Evolutionary conservation across 2,329 filamentous ascomycete genomes (phyloP).

Genomic region (Clonostachys solani): DNA sequence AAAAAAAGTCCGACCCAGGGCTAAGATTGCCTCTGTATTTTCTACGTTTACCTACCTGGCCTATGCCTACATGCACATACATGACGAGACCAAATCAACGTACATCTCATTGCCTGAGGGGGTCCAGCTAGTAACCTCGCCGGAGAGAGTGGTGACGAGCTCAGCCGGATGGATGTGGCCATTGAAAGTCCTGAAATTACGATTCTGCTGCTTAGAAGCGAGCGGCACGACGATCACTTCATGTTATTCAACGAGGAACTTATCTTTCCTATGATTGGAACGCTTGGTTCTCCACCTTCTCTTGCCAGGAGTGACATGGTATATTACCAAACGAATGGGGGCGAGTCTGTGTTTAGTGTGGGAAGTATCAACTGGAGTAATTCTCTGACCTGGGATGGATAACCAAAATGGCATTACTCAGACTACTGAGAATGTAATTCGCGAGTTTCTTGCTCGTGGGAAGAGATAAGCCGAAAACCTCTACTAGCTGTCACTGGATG

Average conservation of each 20-base stretch:
- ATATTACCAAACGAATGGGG: slow-evolving; percentile 13
- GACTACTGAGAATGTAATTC: slow-evolving; percentile 14
- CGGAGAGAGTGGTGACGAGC: slow-evolving; percentile 25
- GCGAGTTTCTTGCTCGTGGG: slow-evolving; percentile 5
- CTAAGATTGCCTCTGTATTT: slow-evolving; percentile 18
- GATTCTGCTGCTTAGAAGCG: slow-evolving; percentile 16
- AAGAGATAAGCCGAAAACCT: no score
- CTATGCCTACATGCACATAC: slow-evolving; percentile 30
- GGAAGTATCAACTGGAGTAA: slow-evolving; percentile 19
- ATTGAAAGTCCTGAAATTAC: slow-evolving; percentile 20
- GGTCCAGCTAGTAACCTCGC: slow-evolving; percentile 10
- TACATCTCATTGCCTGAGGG: slow-evolving; percentile 13
- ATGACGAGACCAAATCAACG: slow-evolving; percentile 17
- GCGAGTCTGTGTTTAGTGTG: slow-evolving; percentile 16
- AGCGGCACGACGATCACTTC: slow-evolving; percentile 12
- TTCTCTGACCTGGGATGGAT: slow-evolving; percentile 13
- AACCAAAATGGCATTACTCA: slow-evolving; percentile 16
- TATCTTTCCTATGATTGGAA: slow-evolving; percentile 14
- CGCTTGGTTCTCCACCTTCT: slow-evolving; percentile 10
- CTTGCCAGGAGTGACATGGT: slow-evolving; percentile 13
- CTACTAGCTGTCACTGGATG: no score
- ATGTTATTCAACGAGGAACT: slow-evolving; percentile 14
- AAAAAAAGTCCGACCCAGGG: slow-evolving; percentile 5
- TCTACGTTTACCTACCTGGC: slow-evolving; percentile 29
- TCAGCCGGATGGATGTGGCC: slow-evolving; percentile 22